These are phyloP conservation scores for Pseudopyricularia javanii DNA, from an alignment of 2,329 filamentous ascomycete genomes.

Conservation along the genomic window DNA sequence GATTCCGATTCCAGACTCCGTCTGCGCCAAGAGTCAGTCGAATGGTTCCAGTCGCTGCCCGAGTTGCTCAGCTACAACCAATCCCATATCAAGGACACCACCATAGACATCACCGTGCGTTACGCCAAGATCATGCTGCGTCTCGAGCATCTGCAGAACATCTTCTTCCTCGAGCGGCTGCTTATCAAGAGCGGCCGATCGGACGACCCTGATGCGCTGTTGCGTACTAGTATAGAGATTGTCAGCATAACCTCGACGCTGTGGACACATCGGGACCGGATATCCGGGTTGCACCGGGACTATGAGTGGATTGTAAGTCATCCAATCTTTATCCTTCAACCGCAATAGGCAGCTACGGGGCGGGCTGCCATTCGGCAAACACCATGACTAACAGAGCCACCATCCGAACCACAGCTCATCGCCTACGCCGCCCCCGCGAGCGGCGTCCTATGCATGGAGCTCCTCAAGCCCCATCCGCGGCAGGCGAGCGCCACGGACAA, in stretches of 20 bases:
- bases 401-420: slow-evolving; percentile 24
- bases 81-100: slow-evolving; percentile 21
- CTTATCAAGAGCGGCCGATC: slow-evolving; percentile 23
- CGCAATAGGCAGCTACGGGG: not conserved
- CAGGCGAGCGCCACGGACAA: not conserved
- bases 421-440: slow-evolving; percentile 34
- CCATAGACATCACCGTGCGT: slow-evolving; percentile 16
- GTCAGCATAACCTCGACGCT: slow-evolving; percentile 30
- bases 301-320: slow-evolving; percentile 35
- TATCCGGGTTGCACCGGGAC: slow-evolving; percentile 25
- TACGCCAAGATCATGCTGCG: slow-evolving; percentile 33
- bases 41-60: slow-evolving; percentile 16
- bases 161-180: slow-evolving; percentile 46
- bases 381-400: not conserved
- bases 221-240: slow-evolving; percentile 33
- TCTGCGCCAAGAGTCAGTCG: slow-evolving; percentile 14
- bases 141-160: slow-evolving; percentile 40
- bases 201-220: slow-evolving; percentile 10
- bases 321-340: not conserved
- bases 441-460: slow-evolving; percentile 36
- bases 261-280: slow-evolving; percentile 36
- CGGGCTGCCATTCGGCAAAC: too few species aligned
- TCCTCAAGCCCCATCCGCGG: slow-evolving; percentile 17
- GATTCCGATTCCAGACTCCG: not conserved
- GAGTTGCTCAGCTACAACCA: slow-evolving; percentile 24